Base-by-base conservation (phyloP, 2,329 filamentous ascomycete species). In the Talaromyces atroroseus region DNA sequence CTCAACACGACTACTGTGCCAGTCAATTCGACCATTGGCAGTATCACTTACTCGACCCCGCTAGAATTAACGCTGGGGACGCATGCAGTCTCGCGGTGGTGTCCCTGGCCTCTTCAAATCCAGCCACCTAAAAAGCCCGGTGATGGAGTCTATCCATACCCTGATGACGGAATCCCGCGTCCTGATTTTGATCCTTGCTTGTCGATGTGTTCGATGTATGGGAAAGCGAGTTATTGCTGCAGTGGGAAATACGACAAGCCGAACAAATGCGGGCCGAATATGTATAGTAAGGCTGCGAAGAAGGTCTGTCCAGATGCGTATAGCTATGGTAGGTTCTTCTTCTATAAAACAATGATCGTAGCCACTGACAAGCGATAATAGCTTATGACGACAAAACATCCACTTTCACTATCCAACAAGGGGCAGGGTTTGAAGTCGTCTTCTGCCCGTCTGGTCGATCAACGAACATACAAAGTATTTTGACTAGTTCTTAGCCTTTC, bases 281-380 rank as follows among this genome's bases (percentile, higher is more conserved):
- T 81, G 42, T 94, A 92, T 74, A 85, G 85, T 62, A 81, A 77
- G 58, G 77, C 78, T 11, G 87, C 88, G 53, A 94, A 95, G 75
- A 74, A 73, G 3, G 80, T 92, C 12, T 95, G 90, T 67, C 89
- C 90, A 0, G 90, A 95, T 71, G 89, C 89, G 2, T 95, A 94
- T 73, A 90, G 86, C 65, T 95, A 82, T 68, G 78, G 85, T 87
- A 51, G 83, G 82, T 42, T 5, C 32, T 23, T 49, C 26, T 36
- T 36, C 18, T 32, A 11, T 8, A 10, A 29, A 29, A 29, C 26
- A 29, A 29, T n/a, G 5, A 44, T 49, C 6, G 10, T 3, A 23
- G 12, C 2, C 23, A 32, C 42, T 44, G 10, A 53, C 47, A 42
- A 20, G 12, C 23, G 29, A 2, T 6, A 16, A 23, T 46, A 77